Evolutionary conservation across 2,329 filamentous ascomycete genomes (phyloP), one percentile per base, ranked within the genome.

Genomic region (Exserohilum rostratum): DNA sequence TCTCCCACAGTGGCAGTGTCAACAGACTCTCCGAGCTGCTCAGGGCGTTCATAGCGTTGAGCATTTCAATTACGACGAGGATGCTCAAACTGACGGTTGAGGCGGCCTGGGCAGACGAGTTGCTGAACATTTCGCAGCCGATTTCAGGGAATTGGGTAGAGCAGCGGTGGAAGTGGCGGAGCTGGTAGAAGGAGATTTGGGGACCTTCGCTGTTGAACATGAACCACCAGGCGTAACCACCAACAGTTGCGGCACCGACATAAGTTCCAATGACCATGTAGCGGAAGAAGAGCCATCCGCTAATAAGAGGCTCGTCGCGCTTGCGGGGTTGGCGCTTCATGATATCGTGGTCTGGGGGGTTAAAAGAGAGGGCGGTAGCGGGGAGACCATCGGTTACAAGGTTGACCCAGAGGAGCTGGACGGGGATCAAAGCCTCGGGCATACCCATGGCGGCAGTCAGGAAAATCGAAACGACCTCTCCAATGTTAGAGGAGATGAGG

Each of bases 191-290:
- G 60, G 82, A 87, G 77, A 99, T 96, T 76, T 96, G 90, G 20
- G 95, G 95, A 0, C 95, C 95, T 64, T 88, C 86, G 7, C 87
- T 79, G 80, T 98, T 93, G 82, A 90, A 96, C 89, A 99, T 93
- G 82, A 98, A 99, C 91, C 92, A 99, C 95, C 95, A 99, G n/a
- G 91, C 93, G 73, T 99, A 99, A 40, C 96, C 95, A 70, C 89
- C 92, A 17, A 99, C 96, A 3, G 95, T 99, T 49, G 95, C 95
- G 35, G 91, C 82, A 72, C 95, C 95, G 54, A 99, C 95, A 62
- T 99, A 99, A 7, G 87, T 91, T 58, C 95, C 95, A 67, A 99
- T 95, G 45, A 98, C 88, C 82, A 99, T 87, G 78, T 99, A 99
- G 48, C 95, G 88, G 84, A 98, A 92, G 81, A 99, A 97, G 34